phyloP scores from a whole-genome alignment of 2,329 filamentous ascomycete genomes.

The Chrysoporthe deuterocubensis region DNA sequence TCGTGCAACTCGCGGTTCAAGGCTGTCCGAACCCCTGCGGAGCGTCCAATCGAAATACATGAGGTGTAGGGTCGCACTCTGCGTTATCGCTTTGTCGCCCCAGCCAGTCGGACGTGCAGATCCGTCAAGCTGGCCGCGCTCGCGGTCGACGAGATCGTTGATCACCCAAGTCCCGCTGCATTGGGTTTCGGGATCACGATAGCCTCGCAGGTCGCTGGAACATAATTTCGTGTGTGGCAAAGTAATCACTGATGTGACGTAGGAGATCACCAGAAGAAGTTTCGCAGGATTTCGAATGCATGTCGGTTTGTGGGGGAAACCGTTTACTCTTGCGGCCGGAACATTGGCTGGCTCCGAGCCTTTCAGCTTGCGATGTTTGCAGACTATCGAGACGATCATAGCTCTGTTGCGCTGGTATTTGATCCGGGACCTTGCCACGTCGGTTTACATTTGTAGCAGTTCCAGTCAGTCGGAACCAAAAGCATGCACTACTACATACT shows the following conservation, averaged over 20 bases:
- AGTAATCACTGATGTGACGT: not conserved
- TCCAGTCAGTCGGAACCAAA: not conserved
- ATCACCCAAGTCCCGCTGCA: slow-evolving; percentile 1
- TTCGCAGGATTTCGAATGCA: not conserved
- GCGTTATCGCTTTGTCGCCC: slow-evolving; percentile 23
- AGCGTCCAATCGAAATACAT: not conserved
- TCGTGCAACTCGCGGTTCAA: not conserved
- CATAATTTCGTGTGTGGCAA: not conserved
- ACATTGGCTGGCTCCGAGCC: not conserved
- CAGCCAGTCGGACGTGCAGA: slow-evolving; percentile 25
- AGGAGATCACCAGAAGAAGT: too few relatives aligned
- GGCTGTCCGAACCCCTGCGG: not conserved
- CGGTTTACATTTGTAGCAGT: not conserved
- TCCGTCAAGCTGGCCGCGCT: not conserved
- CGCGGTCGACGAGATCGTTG: not conserved
- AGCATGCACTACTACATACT: not conserved
- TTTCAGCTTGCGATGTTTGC: not conserved
- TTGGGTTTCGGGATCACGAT: not conserved
- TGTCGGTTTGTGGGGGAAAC: not conserved
- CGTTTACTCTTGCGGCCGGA: not conserved
- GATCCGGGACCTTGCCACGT: not conserved
- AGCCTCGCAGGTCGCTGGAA: not conserved
- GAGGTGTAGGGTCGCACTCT: slow-evolving; percentile 19
- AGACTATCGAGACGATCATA: not conserved
- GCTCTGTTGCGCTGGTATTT: not conserved